phyloP scores from a whole-genome alignment of 2,329 filamentous ascomycete species.

The Sporothrix sp. region DNA sequence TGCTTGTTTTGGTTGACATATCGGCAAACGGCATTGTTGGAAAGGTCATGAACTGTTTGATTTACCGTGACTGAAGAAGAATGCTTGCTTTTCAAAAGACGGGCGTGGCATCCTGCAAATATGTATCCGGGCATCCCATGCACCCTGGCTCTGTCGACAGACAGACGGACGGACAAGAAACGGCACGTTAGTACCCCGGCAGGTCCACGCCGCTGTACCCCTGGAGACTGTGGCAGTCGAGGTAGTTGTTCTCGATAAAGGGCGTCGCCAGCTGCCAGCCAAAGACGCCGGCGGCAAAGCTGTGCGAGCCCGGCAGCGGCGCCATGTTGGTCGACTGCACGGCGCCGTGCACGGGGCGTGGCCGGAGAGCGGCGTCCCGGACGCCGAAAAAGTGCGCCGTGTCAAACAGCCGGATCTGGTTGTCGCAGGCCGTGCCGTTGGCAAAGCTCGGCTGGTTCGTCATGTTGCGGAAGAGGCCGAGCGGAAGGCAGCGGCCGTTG shows the following conservation, averaged over 20 bases:
- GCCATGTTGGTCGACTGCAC: conserved; percentile 20
- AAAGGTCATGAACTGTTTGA: too few relatives aligned
- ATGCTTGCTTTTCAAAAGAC: neutral
- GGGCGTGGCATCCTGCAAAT: neutral
- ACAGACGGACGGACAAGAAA: too few relatives aligned
- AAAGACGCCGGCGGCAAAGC: conserved; percentile 15
- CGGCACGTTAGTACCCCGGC: conserved; percentile 7
- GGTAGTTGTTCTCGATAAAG: conserved; percentile 26
- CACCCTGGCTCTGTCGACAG: too few relatives aligned
- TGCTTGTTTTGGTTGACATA: neutral
- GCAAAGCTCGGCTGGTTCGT: conserved; percentile 50
- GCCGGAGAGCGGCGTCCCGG: conserved; percentile 15
- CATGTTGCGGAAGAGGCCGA: conserved; percentile 38
- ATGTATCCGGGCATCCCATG: too few relatives aligned
- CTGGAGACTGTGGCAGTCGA: conserved; percentile 22
- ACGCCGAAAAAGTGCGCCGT: conserved; percentile 21
- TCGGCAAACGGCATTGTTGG: neutral
- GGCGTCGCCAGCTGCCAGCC: conserved; percentile 26
- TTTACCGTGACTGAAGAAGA: too few relatives aligned
- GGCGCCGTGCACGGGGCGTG: conserved; percentile 20
- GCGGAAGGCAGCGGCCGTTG: too few relatives aligned
- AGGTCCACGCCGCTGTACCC: conserved; percentile 20
- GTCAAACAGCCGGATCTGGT: conserved; percentile 28
- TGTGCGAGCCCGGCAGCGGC: conserved; percentile 17
- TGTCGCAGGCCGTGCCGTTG: conserved; percentile 32